These are phyloP conservation scores for Mortierella sp. DNA, from an alignment of 371 early-diverging fungal species.

Conservation along the genomic window DNA sequence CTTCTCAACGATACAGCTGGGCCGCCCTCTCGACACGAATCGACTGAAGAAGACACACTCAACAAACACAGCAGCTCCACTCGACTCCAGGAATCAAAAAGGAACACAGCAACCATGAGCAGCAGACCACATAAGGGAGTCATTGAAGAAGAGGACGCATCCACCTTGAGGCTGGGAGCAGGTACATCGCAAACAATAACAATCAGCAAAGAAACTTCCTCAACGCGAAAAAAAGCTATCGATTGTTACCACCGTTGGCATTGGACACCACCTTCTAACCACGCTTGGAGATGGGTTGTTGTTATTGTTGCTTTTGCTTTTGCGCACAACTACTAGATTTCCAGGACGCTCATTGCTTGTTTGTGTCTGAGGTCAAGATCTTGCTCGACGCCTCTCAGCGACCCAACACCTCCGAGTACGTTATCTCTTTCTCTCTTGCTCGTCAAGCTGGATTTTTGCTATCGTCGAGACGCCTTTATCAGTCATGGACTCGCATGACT, in stretches of 20 bases:
- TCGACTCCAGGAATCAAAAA: neutral
- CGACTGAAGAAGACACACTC: neutral
- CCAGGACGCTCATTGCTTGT: slow-evolving; percentile 84
- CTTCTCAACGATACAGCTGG: neutral
- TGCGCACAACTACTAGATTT: slow-evolving; percentile 79
- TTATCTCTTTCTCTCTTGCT: neutral
- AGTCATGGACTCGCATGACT: neutral
- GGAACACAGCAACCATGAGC: neutral
- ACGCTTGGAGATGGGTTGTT: neutral
- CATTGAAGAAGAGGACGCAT: slow-evolving; percentile 82
- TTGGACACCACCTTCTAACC: neutral
- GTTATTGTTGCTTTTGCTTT: neutral
- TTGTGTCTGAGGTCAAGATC: slow-evolving; percentile 88
- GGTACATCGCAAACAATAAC: slow-evolving; percentile 52
- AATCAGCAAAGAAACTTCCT: neutral
- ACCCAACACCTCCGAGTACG: slow-evolving; percentile 60
- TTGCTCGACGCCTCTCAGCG: slow-evolving; percentile 80
- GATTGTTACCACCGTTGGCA: neutral
- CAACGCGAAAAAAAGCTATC: neutral
- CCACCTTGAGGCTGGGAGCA: slow-evolving; percentile 78
- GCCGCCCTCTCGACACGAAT: neutral
- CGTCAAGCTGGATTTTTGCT: neutral
- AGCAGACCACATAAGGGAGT: slow-evolving; percentile 69
- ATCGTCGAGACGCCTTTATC: too few relatives aligned
- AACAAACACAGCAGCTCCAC: neutral